These are phyloP conservation scores for Solanum neorickii DNA, from an alignment of 257 asterid genomes.

Conservation along the genomic window DNA sequence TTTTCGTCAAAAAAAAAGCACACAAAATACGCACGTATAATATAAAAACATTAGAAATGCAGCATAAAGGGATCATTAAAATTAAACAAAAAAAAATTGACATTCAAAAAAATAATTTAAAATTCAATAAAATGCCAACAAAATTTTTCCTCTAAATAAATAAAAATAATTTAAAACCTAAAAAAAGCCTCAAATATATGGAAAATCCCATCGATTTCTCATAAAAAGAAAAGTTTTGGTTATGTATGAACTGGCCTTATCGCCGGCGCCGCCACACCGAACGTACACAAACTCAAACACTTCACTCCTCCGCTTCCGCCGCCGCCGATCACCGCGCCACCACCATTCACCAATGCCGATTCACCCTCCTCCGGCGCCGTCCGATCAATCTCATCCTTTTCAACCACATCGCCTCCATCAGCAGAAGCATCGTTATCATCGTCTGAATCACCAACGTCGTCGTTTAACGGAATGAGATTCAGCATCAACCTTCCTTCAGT, in stretches of 20 bases:
- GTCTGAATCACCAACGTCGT: not conserved
- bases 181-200: not conserved
- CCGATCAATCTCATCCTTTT: not conserved
- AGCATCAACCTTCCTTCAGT: conserved; percentile 52
- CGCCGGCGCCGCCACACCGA: conserved; percentile 18
- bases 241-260: conserved; percentile 36
- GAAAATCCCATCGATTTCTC: not conserved
- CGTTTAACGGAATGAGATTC: conserved; percentile 32
- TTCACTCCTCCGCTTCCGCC: conserved; percentile 15
- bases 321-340: not conserved
- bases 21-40: not conserved
- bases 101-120: not conserved
- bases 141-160: not conserved
- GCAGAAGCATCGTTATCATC: not conserved
- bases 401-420: not conserved
- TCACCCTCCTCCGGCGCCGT: not conserved
- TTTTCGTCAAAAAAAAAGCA: too few species aligned
- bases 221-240: not conserved
- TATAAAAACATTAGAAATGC: not conserved
- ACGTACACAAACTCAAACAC: conserved; percentile 22
- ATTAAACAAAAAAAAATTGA: not conserved
- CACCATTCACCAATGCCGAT: not conserved
- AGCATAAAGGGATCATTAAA: not conserved
- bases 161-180: not conserved
- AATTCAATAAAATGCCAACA: not conserved